Evolutionary conservation across 352 stramenopile genomes (phyloP).

Genomic region (Phytopythium sindhum): DNA sequence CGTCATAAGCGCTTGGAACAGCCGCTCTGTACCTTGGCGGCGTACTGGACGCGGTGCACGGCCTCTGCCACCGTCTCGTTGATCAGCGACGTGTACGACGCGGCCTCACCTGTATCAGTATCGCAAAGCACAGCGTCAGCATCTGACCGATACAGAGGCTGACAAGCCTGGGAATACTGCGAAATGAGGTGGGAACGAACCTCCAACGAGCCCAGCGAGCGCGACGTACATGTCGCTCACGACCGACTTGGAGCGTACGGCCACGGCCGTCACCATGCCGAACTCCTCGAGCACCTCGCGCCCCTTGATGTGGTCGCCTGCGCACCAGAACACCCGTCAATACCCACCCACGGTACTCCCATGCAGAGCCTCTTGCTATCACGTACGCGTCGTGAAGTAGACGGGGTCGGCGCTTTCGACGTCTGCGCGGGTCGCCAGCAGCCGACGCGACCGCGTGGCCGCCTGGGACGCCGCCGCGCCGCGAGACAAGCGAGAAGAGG

Average conservation of each 20-base stretch:
- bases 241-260: constrained; percentile 80
- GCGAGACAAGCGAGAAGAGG: background rate
- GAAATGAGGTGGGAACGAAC: constrained; percentile 11
- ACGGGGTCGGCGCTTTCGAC: constrained; percentile 20
- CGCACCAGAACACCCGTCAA: background rate
- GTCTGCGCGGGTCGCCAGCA: constrained; percentile 3
- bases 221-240: constrained; percentile 82
- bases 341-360: background rate
- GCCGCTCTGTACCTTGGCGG: constrained; percentile 31
- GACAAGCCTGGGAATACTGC: background rate
- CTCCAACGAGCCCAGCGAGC: constrained; percentile 61
- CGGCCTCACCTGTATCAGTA: constrained; percentile 39
- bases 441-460: background rate
- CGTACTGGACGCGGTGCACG: constrained; percentile 73
- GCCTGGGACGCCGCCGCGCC: background rate
- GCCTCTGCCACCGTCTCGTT: constrained; percentile 81
- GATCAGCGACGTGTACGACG: constrained; percentile 78
- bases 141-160: background rate
- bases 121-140: background rate
- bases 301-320: constrained; percentile 64
- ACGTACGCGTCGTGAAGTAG: constrained; percentile 73
- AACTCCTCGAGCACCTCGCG: constrained; percentile 72
- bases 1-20: background rate
- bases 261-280: constrained; percentile 67
- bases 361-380: background rate